These are phyloP conservation scores for Choanephora cucurbitarum DNA, from an alignment of 371 early-diverging fungal genomes.

Conservation along the genomic window DNA sequence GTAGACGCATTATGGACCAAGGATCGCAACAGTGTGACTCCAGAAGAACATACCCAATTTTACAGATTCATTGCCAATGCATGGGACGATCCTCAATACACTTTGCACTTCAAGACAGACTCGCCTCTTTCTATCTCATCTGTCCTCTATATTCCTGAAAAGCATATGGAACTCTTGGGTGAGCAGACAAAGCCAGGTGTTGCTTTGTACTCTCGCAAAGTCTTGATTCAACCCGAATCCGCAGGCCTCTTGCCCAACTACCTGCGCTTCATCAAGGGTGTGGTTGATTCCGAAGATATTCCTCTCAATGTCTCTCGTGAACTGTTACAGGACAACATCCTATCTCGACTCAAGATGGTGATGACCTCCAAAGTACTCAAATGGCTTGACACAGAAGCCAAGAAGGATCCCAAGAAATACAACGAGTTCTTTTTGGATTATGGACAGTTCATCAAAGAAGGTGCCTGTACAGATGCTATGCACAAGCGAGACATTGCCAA, in stretches of 20 bases:
- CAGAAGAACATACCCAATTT: constrained; percentile 91
- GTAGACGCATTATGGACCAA: constrained; percentile 96
- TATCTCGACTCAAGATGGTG: constrained; percentile 70
- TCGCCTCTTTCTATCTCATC: constrained; percentile 76
- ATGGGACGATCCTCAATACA: constrained; percentile 75
- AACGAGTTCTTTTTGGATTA: constrained; percentile 84
- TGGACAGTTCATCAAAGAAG: constrained; percentile 87
- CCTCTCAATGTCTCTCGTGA: constrained; percentile 98
- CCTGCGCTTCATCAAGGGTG: constrained; percentile 84
- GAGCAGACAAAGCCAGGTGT: constrained; percentile 73
- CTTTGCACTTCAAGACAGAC: constrained; percentile 77
- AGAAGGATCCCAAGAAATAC: constrained; percentile 72
- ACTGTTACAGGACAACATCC: constrained; percentile 87
- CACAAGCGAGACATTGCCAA: constrained; percentile 77
- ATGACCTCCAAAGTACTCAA: constrained; percentile 74
- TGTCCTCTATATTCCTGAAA: constrained; percentile 73
- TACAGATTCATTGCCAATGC: constrained; percentile 80
- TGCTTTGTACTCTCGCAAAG: constrained; percentile 79
- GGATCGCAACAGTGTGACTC: constrained; percentile 71
- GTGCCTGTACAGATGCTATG: constrained; percentile 81
- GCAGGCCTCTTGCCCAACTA: constrained; percentile 77
- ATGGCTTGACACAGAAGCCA: constrained; percentile 77
- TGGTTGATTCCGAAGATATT: constrained; percentile 96
- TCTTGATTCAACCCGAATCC: constrained; percentile 79
- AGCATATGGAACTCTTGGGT: constrained; percentile 70